These are phyloP conservation scores for Microascus cirrosus DNA, from an alignment of 2,329 filamentous ascomycete genomes.

Conservation along the genomic window DNA sequence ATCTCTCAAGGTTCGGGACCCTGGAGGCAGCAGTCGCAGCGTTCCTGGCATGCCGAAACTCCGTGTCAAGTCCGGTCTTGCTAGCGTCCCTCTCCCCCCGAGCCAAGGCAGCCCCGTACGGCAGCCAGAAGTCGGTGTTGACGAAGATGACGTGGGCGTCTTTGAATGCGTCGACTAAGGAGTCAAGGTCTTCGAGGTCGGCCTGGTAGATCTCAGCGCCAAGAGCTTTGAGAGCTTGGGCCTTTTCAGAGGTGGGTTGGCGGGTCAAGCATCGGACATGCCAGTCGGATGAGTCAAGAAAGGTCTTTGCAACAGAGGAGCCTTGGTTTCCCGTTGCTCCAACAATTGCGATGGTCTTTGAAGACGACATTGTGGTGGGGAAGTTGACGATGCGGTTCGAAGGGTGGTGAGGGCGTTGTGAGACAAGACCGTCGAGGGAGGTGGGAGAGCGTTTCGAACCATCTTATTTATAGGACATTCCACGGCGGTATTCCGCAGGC, in stretches of 20 bases:
- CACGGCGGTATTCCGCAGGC: too few species aligned
- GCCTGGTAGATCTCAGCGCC: constrained; percentile 33
- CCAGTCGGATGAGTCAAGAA: constrained; percentile 24
- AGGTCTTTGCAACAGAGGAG: constrained; percentile 30
- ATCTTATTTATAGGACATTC: too few species aligned
- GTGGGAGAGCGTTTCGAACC: too few species aligned
- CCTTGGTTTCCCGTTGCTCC: constrained; percentile 37
- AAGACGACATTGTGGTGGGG: constrained; percentile 5
- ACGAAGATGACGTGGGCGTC: constrained; percentile 41
- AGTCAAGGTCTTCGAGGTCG: constrained; percentile 27
- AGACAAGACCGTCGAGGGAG: too few species aligned
- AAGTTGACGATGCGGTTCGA: background rate
- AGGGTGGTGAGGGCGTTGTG: background rate
- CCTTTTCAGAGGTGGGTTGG: constrained; percentile 23
- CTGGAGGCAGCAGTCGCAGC: constrained; percentile 36
- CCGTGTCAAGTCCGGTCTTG: constrained; percentile 32
- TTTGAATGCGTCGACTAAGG: constrained; percentile 26
- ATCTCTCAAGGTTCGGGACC: constrained; percentile 29
- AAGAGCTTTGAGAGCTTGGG: constrained; percentile 22
- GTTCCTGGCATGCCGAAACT: constrained; percentile 40
- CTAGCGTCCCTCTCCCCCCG: constrained; percentile 27
- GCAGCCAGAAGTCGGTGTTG: constrained; percentile 44
- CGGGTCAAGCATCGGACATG: constrained; percentile 33
- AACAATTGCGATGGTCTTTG: constrained; percentile 26
- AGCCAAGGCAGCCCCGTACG: constrained; percentile 29